Evolutionary conservation across 192 early-diverging fungal species (phyloP).

Genomic region (Linnemannia elongata): DNA sequence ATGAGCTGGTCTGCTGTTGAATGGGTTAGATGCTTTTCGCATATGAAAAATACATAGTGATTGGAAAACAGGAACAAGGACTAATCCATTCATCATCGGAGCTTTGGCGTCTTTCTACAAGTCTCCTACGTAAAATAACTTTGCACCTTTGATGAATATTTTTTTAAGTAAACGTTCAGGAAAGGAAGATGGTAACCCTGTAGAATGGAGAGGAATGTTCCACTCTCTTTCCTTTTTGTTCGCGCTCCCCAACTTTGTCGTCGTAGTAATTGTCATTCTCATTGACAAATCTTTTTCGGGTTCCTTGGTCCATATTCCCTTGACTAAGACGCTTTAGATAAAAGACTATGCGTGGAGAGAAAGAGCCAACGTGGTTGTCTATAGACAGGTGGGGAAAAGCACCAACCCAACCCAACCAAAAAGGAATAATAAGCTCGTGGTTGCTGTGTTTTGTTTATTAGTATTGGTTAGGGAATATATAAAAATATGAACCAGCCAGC

Average conservation of each 20-base stretch:
- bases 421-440: too few relatives aligned
- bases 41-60: too few relatives aligned
- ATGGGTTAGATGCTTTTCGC: too few relatives aligned
- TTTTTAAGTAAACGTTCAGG: background rate
- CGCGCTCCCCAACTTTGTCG: background rate
- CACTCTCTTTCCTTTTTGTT: background rate
- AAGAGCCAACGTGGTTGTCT: background rate
- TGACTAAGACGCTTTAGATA: background rate
- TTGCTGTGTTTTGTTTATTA: too few relatives aligned
- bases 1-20: too few relatives aligned
- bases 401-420: too few relatives aligned
- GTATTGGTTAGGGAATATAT: too few relatives aligned
- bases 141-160: background rate
- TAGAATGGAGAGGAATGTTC: background rate
- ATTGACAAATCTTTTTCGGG: background rate
- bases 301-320: background rate
- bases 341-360: background rate
- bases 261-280: background rate
- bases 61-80: too few relatives aligned
- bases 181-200: background rate
- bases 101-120: too few relatives aligned
- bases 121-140: background rate
- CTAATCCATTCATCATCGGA: too few relatives aligned
- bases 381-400: too few relatives aligned
- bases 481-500: too few relatives aligned